These are phyloP conservation scores for Solanum paucissectum DNA, from an alignment of 257 asterid genomes.

Conservation along the genomic window DNA sequence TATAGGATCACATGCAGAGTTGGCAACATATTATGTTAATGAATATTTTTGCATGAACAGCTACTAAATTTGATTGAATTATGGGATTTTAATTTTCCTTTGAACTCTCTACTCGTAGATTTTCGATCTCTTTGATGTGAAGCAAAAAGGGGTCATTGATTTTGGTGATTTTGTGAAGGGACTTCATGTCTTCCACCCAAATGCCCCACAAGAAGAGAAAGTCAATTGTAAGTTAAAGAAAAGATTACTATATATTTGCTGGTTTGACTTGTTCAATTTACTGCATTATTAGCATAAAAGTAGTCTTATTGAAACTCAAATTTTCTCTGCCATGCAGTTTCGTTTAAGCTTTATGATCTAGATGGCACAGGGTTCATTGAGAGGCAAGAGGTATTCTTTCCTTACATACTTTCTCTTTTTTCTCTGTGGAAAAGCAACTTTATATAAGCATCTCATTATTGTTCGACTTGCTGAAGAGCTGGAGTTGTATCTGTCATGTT, in stretches of 20 bases:
- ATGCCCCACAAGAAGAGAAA: slow-evolving; percentile 85
- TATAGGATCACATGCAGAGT: background rate
- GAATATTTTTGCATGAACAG: background rate
- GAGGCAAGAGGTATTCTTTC: slow-evolving; percentile 69
- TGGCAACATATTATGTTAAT: background rate
- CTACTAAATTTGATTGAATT: background rate
- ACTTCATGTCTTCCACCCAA: slow-evolving; percentile 95
- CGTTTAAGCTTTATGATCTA: slow-evolving; percentile 90
- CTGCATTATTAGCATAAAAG: background rate
- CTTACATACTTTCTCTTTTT: background rate
- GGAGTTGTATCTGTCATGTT: background rate
- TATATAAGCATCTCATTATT: background rate
- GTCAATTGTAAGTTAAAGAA: slow-evolving; percentile 56
- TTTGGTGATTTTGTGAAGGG: slow-evolving; percentile 94
- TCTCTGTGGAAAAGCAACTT: background rate
- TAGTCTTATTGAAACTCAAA: background rate
- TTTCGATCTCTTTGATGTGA: slow-evolving; percentile 92
- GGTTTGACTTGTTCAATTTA: background rate
- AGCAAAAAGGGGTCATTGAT: slow-evolving; percentile 90
- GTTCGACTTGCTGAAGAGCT: background rate
- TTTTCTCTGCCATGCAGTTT: slow-evolving; percentile 45
- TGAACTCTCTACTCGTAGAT: slow-evolving; percentile 42
- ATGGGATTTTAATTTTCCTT: background rate
- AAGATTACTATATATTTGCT: background rate
- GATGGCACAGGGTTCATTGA: slow-evolving; percentile 94